Conservation (phyloP, 2,329 filamentous ascomycete species). For the Alternaria solani region DNA sequence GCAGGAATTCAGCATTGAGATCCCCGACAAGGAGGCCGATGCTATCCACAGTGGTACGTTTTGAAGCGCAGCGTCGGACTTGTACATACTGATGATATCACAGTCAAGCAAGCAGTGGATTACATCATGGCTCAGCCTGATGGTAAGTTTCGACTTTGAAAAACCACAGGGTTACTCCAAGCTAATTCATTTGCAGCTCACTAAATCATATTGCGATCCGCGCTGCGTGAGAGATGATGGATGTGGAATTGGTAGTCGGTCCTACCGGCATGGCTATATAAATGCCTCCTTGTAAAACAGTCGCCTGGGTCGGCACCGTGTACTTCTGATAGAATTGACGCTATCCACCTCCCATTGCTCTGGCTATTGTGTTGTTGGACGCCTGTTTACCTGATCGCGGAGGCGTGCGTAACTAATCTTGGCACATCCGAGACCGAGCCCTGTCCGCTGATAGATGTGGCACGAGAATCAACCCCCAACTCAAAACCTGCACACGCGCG, state of each 20-base stretch:
- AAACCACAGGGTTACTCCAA: not conserved
- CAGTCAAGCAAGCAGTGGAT: conserved; percentile 92
- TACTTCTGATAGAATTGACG: conserved; percentile 49
- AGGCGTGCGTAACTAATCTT: conserved; percentile 28
- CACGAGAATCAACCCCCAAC: conserved; percentile 35
- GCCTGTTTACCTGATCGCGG: conserved; percentile 8
- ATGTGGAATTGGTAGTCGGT: conserved; percentile 42
- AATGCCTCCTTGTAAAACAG: conserved; percentile 51
- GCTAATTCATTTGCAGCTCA: conserved; percentile 45
- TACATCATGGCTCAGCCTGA: conserved; percentile 95
- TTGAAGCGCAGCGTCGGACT: not conserved
- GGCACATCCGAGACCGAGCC: conserved; percentile 24
- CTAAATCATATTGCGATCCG: conserved; percentile 32
- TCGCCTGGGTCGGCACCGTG: conserved; percentile 45
- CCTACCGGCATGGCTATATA: conserved; percentile 48
- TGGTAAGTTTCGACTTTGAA: conserved; percentile 65
- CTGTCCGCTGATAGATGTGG: conserved; percentile 32
- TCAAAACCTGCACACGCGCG: conserved; percentile 23
- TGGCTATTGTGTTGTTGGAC: conserved; percentile 15
- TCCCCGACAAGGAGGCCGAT: conserved; percentile 96
- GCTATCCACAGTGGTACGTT: conserved; percentile 88
- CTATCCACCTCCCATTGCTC: conserved; percentile 35
- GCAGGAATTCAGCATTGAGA: conserved; percentile 89
- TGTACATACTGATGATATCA: conserved; percentile 43
- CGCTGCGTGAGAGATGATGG: conserved; percentile 35